A percentile compares a stretch with the other conserved stretches of the same genome.
These are phyloP conservation scores for Colletotrichum chlorophyti DNA, from an alignment of 2,329 filamentous ascomycete genomes.

Conservation along the genomic window DNA sequence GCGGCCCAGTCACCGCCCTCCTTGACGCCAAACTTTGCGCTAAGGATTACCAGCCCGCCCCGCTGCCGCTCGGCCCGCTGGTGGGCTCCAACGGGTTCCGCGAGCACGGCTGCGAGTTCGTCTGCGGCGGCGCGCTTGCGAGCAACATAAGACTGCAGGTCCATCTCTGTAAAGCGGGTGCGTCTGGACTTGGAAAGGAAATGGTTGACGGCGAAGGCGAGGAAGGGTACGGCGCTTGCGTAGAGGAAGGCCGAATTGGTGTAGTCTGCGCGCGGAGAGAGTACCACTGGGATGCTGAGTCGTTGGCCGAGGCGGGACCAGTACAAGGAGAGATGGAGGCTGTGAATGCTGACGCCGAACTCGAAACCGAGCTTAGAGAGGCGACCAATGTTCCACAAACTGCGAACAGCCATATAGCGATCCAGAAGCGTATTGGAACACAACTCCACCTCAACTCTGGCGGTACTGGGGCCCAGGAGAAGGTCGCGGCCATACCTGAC, in stretches of 20 bases:
- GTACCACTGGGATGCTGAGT: slow-evolving; percentile 50
- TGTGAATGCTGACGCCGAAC: slow-evolving; percentile 47
- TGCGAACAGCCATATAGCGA: slow-evolving; percentile 50
- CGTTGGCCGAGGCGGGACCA: slow-evolving; percentile 54
- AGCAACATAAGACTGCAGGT: slow-evolving; percentile 36
- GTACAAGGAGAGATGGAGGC: slow-evolving; percentile 53
- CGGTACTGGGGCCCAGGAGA: slow-evolving; percentile 30
- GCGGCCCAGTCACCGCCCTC: slow-evolving; percentile 37
- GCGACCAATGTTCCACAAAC: slow-evolving; percentile 47
- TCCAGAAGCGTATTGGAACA: slow-evolving; percentile 43
- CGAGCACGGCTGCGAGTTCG: slow-evolving; percentile 50
- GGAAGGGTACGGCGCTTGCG: slow-evolving; percentile 46
- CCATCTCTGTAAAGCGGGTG: neutral
- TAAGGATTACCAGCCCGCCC: slow-evolving; percentile 54
- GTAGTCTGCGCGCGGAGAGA: slow-evolving; percentile 39
- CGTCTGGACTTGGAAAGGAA: slow-evolving; percentile 32
- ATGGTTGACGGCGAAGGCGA: slow-evolving; percentile 46
- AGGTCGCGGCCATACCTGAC: slow-evolving; percentile 45
- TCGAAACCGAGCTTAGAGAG: slow-evolving; percentile 53
- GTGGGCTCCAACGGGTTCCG: slow-evolving; percentile 44
- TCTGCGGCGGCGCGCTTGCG: slow-evolving; percentile 51
- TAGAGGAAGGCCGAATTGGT: slow-evolving; percentile 43
- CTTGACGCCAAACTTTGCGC: slow-evolving; percentile 54
- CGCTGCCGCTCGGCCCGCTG: slow-evolving; percentile 44
- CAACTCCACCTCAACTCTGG: slow-evolving; percentile 51